phyloP scores from a whole-genome alignment of 305 asterid genomes.

The Rubia peregrina region DNA sequence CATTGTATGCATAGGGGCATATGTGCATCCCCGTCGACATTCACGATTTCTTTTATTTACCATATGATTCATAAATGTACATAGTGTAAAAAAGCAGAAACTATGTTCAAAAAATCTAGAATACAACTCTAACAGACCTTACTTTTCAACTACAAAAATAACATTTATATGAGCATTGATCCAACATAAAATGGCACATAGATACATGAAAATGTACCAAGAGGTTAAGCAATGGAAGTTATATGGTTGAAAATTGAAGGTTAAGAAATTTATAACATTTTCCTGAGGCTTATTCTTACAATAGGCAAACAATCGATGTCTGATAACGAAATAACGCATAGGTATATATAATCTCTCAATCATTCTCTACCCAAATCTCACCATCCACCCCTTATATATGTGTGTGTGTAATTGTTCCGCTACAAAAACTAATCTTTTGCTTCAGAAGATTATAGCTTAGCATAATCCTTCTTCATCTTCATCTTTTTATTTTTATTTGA shows the following conservation, averaged over 20 bases:
- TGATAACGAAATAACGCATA: constrained; percentile 89
- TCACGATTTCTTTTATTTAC: no score
- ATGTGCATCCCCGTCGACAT: no score
- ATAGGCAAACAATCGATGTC: constrained; percentile 69
- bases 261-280: constrained; percentile 45
- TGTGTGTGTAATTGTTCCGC: no score
- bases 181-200: not conserved
- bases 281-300: constrained; percentile 91
- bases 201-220: not conserved
- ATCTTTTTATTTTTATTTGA: no score
- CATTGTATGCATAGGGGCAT: no score
- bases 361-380: constrained; percentile 92
- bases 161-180: not conserved
- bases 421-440: no score
- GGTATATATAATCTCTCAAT: constrained; percentile 85
- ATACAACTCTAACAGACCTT: not conserved
- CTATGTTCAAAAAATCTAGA: not conserved
- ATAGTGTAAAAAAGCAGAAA: not conserved
- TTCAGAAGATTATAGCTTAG: no score
- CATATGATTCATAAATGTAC: not conserved
- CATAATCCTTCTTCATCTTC: no score
- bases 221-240: not conserved
- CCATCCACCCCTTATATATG: constrained; percentile 90
- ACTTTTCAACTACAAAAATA: not conserved
- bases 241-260: not conserved